Evolutionary conservation across 495 filamentous ascomycete genomes (phyloP).

Genomic region (Aspergillus baeticus): DNA sequence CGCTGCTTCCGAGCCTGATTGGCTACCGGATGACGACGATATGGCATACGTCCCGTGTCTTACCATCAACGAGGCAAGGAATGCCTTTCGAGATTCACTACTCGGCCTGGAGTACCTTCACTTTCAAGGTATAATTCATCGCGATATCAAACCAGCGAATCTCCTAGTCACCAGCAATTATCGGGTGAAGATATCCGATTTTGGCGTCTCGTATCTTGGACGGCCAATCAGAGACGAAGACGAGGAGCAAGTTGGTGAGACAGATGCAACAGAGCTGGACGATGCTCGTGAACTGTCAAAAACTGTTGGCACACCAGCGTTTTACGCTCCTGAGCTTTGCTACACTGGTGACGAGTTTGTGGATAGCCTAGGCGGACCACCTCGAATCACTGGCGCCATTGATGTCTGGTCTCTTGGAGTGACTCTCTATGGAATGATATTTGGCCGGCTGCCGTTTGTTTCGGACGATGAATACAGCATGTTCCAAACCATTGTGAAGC

Average conservation of each 20-base stretch:
- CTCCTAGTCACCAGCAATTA: conserved; percentile 82
- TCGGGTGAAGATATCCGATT: conserved; percentile 98
- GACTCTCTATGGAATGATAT: conserved; percentile 93
- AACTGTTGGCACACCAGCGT: conserved; percentile 95
- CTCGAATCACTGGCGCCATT: conserved; percentile 69
- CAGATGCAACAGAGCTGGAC: conserved; percentile 79
- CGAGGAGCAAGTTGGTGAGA: conserved; percentile 77
- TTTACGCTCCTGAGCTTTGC: conserved; percentile 98
- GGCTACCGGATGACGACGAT: conserved; percentile 64
- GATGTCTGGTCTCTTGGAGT: conserved; percentile 98
- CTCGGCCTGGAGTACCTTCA: conserved; percentile 94
- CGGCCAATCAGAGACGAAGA: conserved; percentile 75
- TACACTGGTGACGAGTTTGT: conserved; percentile 61
- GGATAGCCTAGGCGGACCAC: conserved; percentile 39
- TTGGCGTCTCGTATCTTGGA: conserved; percentile 96
- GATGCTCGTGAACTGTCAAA: conserved; percentile 94
- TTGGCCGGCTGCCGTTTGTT: conserved; percentile 87
- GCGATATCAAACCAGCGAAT: conserved; percentile 99
- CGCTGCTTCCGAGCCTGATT: conserved; percentile 55
- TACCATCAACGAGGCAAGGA: conserved; percentile 79
- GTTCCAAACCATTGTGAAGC: conserved; percentile 85
- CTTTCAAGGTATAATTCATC: conserved; percentile 94
- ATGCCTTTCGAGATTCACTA: conserved; percentile 88
- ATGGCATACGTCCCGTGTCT: conserved; percentile 88
- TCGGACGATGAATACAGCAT: conserved; percentile 87